Conservation (phyloP, 2,329 filamentous ascomycete species). For the Parasarocladium wereldwijsianum region DNA sequence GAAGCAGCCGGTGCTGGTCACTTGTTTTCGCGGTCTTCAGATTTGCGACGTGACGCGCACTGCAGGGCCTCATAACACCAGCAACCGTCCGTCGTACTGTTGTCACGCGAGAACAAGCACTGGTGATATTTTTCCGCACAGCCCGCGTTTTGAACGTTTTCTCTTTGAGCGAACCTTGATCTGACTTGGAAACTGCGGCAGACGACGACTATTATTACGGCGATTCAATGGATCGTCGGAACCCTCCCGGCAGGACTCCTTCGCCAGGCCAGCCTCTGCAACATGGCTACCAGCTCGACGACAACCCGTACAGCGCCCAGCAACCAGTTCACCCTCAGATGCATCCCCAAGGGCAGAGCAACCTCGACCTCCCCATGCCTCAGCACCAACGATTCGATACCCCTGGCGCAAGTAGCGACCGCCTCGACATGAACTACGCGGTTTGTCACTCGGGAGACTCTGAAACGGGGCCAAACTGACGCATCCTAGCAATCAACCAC, state of each 20-base stretch:
- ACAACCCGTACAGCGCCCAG: conserved; percentile 48
- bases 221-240: conserved; percentile 39
- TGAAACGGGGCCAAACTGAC: too few species aligned
- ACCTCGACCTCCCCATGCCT: conserved; percentile 15
- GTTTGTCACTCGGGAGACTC: too few species aligned
- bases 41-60: conserved; percentile 1
- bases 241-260: conserved; percentile 46
- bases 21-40: neutral
- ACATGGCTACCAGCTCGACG: conserved; percentile 69
- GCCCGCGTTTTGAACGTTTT: conserved; percentile 1
- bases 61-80: neutral
- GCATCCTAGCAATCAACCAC: conserved; percentile 34
- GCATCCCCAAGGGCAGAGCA: conserved; percentile 10
- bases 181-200: conserved; percentile 13
- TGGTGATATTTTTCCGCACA: neutral
- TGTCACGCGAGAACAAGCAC: conserved; percentile 1
- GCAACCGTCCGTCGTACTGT: conserved; percentile 2
- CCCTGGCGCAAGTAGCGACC: conserved; percentile 46
- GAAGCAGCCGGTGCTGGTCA: neutral
- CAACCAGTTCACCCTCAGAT: neutral
- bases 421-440: conserved; percentile 70
- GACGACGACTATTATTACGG: conserved; percentile 47
- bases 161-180: conserved; percentile 3
- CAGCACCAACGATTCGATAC: conserved; percentile 5
- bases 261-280: conserved; percentile 60